Conservation (phyloP, 1,284 basidiomycete genomes). For the Ustilago crameri region DNA sequence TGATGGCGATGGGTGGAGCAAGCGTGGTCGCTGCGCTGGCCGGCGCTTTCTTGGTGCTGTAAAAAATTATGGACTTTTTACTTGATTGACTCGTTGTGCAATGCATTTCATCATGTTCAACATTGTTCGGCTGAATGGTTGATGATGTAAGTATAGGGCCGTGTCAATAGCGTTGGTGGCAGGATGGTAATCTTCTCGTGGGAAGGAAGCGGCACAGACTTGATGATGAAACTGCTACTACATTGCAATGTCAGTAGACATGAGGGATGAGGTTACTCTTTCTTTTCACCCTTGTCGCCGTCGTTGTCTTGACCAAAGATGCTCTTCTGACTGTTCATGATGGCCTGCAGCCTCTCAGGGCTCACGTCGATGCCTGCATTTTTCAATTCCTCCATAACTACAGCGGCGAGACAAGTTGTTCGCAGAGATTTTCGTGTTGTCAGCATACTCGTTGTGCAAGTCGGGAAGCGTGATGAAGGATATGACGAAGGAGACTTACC, state of each 20-base stretch:
- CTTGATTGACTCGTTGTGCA: no score
- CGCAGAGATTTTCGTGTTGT: neutral
- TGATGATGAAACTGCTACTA: no score
- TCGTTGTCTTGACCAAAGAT: constrained; percentile 21
- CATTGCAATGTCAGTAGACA: no score
- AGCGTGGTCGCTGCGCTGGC: constrained; percentile 11
- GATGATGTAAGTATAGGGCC: no score
- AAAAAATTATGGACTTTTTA: neutral
- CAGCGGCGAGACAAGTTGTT: no score
- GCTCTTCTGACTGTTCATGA: constrained; percentile 46
- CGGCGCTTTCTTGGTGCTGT: constrained; percentile 11
- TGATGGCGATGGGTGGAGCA: constrained; percentile 4
- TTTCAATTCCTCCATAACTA: constrained; percentile 60
- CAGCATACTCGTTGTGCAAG: neutral
- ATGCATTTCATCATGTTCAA: no score
- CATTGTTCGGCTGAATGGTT: no score
- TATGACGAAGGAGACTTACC: no score
- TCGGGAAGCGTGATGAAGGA: no score
- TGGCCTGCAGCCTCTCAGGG: constrained; percentile 52
- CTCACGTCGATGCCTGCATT: constrained; percentile 60
- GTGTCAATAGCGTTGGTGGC: no score
- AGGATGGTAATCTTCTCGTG: no score
- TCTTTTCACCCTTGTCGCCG: constrained; percentile 23
- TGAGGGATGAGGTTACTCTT: constrained; percentile 4
- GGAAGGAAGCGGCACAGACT: no score